Conservation (phyloP, 2,329 filamentous ascomycete genomes). For the Claviceps spartinae region DNA sequence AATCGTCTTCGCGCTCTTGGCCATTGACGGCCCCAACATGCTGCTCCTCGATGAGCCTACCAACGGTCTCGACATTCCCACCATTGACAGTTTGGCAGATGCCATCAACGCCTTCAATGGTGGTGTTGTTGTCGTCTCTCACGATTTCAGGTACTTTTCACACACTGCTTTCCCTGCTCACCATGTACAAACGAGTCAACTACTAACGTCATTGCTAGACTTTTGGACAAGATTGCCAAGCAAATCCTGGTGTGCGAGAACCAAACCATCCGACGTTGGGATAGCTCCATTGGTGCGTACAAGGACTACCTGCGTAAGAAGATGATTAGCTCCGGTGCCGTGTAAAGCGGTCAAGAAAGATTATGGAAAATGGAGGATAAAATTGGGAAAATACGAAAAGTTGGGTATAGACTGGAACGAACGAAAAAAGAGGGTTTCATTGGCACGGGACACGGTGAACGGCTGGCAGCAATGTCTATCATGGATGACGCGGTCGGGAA, state of each 20-base stretch:
- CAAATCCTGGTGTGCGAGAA: constrained; percentile 99
- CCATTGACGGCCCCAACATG: constrained; percentile 96
- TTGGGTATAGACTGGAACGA: constrained; percentile 10
- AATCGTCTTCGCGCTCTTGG: constrained; percentile 93
- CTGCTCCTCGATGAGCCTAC: constrained; percentile 94
- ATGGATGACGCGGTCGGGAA: constrained; percentile 5
- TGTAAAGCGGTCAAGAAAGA: constrained; percentile 44
- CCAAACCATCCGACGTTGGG: constrained; percentile 83
- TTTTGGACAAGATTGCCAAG: constrained; percentile 99
- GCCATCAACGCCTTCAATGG: constrained; percentile 94
- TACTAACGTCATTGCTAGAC: constrained; percentile 35
- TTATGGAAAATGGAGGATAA: constrained; percentile 1
- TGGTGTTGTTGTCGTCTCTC: constrained; percentile 93
- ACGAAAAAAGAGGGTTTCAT: constrained; percentile 5
- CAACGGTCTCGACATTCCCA: constrained; percentile 98
- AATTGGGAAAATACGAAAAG: background rate
- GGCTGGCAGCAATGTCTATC: constrained; percentile 10
- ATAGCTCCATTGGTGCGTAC: constrained; percentile 82
- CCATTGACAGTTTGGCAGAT: constrained; percentile 92
- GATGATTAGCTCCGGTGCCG: constrained; percentile 81
- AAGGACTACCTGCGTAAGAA: constrained; percentile 99
- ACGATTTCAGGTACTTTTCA: constrained; percentile 82
- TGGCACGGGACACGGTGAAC: constrained; percentile 7
- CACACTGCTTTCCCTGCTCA: background rate
- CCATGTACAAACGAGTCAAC: background rate